Base-by-base conservation (phyloP, 1,284 basidiomycete genomes). In the Agaricales sp. region DNA sequence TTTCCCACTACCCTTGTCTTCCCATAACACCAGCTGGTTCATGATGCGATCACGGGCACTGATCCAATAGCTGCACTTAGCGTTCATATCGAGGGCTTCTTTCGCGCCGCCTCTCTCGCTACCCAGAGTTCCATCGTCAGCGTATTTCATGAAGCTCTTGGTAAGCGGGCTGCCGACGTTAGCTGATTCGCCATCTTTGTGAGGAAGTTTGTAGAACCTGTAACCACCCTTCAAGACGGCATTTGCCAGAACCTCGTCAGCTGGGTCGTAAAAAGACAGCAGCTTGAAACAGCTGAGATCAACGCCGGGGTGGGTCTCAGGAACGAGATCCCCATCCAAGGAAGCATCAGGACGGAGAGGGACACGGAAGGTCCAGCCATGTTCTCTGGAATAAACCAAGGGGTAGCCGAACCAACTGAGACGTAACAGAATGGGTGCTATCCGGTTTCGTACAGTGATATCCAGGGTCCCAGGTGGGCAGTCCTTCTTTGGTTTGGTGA, bases 21-120 rank as follows among this genome's bases (percentile, higher is more conserved):
- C 80, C 83, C 90, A 97, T 2, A 97, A 80, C 3, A 97, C 94
- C 77, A 92, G 84, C 69, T 99, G 96, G 58, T 92, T 90, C 63
- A 85, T 66, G 55, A 99, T 89, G 19, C 96, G 82, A 61, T 98
- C 94, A 19, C 94, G 74, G 1, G 92, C 87, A 53, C 87, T 90
- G 61, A 97, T 93, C 96, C 95, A 99, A 66, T 99, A 99, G 61
- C 87, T 92, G 70, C 95, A 98, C 59, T 92, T 84, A 0, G 91
- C 87, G 59, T 94, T 98, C 77, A 98, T 84, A 52, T 92, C 85
- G 50, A 97, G 71, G 0, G 95, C 93, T 45, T 86, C 84, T 59
- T 78, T 78, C 1, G 94, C 92, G 48, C 87, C 84, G 45, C 78
- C 74, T 2, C 82, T 84, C 0, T 89, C 83, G 54, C 85, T 87